Evolutionary conservation across 441 rosid species (phyloP), one percentile per base, ranked within the genome.

Genomic region (Bruguiera hainesii): DNA sequence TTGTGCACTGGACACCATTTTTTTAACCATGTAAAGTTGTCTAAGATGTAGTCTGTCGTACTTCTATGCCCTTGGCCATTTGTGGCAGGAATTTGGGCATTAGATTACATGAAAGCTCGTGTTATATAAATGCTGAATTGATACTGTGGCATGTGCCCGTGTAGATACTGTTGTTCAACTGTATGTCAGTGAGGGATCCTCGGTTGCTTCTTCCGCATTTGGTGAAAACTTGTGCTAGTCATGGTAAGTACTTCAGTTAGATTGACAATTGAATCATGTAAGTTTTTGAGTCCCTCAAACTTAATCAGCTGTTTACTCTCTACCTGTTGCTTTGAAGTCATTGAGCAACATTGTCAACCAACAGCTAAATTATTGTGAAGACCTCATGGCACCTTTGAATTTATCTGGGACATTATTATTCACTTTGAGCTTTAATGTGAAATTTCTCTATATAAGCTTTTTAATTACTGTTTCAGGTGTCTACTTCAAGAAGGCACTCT

Each of bases 161-260:
- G 48, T 53, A 91, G 99, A 89, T 91, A 79, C 77, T 94, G 60
- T 76, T 94, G 78, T 94, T 91, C 82, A 91, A 88, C 69, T 94
- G 99, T 73, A 94, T 94, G 98, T 71, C 94, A 0, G 94, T 91
- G 69, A 87, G 99, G 77, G 99, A 94, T 67, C 99, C 99, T 61
- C 84, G 83, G 81, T 78, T 89, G 78, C 99, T 91, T 69, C 85
- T 94, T 71, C 98, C 98, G 6, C 71, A 61, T 68, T 73, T 94
- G 75, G 79, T 86, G 81, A 86, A 72, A 64, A 81, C 84, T 25
- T 89, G 99, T 71, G 83, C 86, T 52, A 84, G 77, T 76, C 79
- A 86, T 31, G 98, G 98, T 91, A 77, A 80, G 76, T 72, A 29
- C 64, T 65, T 58, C 33, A 72, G 52, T 21, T 39, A 58, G 28